Percentiles rank a stretch among this genome's conserved stretches.
phyloP scores from a whole-genome alignment of 331 rosid genomes.

The Stylosanthes scabra region DNA sequence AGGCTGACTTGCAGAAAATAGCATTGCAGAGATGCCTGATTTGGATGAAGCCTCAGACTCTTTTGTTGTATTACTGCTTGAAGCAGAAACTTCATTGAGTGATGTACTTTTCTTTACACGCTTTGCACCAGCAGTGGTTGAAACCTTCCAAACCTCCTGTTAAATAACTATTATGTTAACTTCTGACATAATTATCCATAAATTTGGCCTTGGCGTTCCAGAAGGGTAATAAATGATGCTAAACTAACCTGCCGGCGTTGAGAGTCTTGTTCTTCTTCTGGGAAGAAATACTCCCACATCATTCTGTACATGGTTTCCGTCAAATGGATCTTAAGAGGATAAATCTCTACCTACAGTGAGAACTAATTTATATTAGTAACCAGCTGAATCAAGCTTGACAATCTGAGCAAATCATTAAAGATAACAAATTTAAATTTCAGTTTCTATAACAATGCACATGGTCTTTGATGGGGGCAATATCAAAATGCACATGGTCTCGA shows the following conservation, averaged over 20 bases:
- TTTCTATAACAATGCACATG: background rate
- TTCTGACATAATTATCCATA: slow-evolving; percentile 11
- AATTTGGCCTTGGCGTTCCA: slow-evolving; percentile 30
- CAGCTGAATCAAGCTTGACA: slow-evolving; percentile 8
- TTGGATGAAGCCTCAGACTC: slow-evolving; percentile 72
- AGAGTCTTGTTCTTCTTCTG: slow-evolving; percentile 99
- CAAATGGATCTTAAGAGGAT: slow-evolving; percentile 97
- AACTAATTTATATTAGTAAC: slow-evolving; percentile 36
- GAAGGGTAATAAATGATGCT: slow-evolving; percentile 33
- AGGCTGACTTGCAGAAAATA: slow-evolving; percentile 62
- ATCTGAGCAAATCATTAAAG: slow-evolving; percentile 3
- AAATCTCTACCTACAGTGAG: slow-evolving; percentile 76
- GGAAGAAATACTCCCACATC: slow-evolving; percentile 98
- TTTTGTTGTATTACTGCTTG: slow-evolving; percentile 66
- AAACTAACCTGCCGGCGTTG: slow-evolving; percentile 92
- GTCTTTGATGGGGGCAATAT: background rate
- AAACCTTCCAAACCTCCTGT: slow-evolving; percentile 99
- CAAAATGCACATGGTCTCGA: background rate
- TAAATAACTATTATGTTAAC: slow-evolving; percentile 36
- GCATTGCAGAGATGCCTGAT: slow-evolving; percentile 55
- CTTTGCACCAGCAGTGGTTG: slow-evolving; percentile 94
- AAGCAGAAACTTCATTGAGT: slow-evolving; percentile 64
- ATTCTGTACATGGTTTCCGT: slow-evolving; percentile 96
- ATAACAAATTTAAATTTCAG: background rate
- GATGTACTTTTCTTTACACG: slow-evolving; percentile 84